A percentile compares a stretch with the other conserved stretches of the same genome.
These are phyloP conservation scores for Ceratocystis ficicola DNA, from an alignment of 2,329 filamentous ascomycete species.

Conservation along the genomic window DNA sequence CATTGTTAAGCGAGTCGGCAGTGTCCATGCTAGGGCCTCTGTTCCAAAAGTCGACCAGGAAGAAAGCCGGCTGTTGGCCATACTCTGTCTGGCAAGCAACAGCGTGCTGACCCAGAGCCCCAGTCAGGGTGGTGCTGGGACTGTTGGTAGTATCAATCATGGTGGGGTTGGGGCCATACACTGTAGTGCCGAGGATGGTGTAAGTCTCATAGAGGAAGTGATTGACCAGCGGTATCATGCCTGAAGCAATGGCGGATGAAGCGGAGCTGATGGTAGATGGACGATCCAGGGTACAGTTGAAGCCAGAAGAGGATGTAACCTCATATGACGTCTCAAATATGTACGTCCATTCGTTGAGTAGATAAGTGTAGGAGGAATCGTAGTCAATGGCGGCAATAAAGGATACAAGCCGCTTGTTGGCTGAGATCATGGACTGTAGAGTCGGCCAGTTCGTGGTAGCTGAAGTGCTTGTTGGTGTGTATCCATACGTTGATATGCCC, in stretches of 20 bases:
- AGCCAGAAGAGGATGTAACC: constrained; percentile 48
- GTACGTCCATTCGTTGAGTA: constrained; percentile 51
- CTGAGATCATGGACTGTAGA: constrained; percentile 53
- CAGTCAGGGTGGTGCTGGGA: constrained; percentile 39
- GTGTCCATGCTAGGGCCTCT: constrained; percentile 56
- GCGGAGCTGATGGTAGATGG: constrained; percentile 42
- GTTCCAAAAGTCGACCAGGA: constrained; percentile 72
- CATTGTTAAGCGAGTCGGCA: constrained; percentile 55
- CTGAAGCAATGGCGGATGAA: constrained; percentile 42
- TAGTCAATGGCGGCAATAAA: constrained; percentile 50
- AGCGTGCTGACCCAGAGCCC: constrained; percentile 44
- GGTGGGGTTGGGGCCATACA: constrained; percentile 50
- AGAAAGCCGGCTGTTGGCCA: constrained; percentile 54
- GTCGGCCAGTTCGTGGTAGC: constrained; percentile 53
- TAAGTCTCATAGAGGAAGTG: constrained; percentile 56
- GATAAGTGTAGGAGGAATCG: constrained; percentile 39
- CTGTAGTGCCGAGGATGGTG: constrained; percentile 40
- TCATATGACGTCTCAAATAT: constrained; percentile 65
- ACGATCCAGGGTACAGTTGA: constrained; percentile 60
- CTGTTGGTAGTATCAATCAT: constrained; percentile 55
- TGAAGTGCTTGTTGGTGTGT: constrained; percentile 37
- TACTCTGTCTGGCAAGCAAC: constrained; percentile 45
- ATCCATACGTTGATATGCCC: constrained; percentile 51
- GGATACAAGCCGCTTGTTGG: constrained; percentile 52
- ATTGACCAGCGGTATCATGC: constrained; percentile 62